Percentiles rank a stretch among this genome's conserved stretches.
These are phyloP conservation scores for Gaultheria prostrata DNA, from an alignment of 148 eudicot genomes.

Conservation along the genomic window DNA sequence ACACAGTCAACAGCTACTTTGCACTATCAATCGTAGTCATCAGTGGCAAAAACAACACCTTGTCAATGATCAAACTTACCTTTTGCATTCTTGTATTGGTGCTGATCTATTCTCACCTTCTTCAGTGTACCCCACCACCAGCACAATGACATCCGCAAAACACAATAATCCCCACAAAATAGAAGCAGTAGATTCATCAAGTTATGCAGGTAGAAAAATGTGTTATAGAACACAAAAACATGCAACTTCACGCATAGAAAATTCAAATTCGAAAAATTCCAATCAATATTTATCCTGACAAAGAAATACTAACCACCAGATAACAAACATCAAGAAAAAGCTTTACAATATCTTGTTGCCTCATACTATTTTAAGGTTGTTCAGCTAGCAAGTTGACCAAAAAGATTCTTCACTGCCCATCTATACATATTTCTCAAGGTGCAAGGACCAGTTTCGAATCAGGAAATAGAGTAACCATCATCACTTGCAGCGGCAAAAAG, in stretches of 20 bases:
- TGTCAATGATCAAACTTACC: background rate
- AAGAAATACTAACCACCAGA: background rate
- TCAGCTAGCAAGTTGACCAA: background rate
- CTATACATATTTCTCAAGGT: background rate
- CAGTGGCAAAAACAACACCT: background rate
- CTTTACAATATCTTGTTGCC: background rate
- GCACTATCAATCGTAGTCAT: background rate
- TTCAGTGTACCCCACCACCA: background rate
- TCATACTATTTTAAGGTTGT: background rate
- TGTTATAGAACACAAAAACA: background rate
- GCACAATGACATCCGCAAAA: background rate
- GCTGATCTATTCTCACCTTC: too few relatives aligned
- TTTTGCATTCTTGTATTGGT: too few relatives aligned
- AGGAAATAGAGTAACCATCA: conserved; percentile 12
- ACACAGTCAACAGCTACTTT: background rate
- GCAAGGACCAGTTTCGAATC: background rate
- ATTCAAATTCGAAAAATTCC: background rate
- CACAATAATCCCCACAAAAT: background rate
- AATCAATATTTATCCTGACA: background rate
- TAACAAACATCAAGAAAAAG: background rate
- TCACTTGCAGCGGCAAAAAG: conserved; percentile 34
- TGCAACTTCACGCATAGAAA: background rate
- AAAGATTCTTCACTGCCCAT: background rate
- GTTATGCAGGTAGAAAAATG: background rate
- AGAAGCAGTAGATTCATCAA: background rate